Evolutionary conservation across 208 protist species (phyloP), one percentile per base, ranked within the genome.

Genomic region (Acanthamoeba healyi): DNA sequence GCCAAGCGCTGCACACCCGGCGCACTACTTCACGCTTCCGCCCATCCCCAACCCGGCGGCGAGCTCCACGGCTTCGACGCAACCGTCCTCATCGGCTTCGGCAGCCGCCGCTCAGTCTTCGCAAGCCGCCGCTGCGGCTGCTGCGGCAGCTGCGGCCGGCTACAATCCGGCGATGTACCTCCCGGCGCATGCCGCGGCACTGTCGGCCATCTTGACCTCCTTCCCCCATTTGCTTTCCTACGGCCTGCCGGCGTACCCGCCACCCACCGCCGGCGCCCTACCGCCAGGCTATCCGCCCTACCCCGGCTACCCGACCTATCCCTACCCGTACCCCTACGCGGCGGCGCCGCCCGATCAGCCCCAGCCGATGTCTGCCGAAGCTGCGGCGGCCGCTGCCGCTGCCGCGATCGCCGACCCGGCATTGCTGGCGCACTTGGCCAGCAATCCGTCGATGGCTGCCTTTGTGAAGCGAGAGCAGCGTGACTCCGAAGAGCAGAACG

Each of bases 191-290:
- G 40, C 70, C 32, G 40, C 70, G 19, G 40, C 40, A 38, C 61
- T 67, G 61, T 67, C 61, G 29, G 70, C 70, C 6, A 6, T 79
- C 34, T n/a, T 79, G 70, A 34, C 70, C 34, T n/a, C 77, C 1
- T 38, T 86, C 44, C 44, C 77, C 12, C 77, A 86, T 3, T 42
- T 86, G 77, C 34, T 58, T 12, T 86, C 77, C 70, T 79, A 79
- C 40, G 70, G 70, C 9, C 15, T 79, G 32, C 70, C 70, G 70
- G 70, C n/a, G 12, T 46, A 44, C 22, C 70, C 70, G 24, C 70
- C 70, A 24, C 24, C 70, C 6, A 34, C 22, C 17, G n/a, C 70
- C 10, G 29, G 10, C 10, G 61, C n/a, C 38, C 34, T 79, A 38
- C 70, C 70, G 19, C 70, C 70, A 22, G 61, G 61, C 61, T 67